A percentile compares a stretch with the other conserved stretches of the same genome.
These are phyloP conservation scores for Podila clonocystis DNA, from an alignment of 192 early-diverging fungal species.

Conservation along the genomic window DNA sequence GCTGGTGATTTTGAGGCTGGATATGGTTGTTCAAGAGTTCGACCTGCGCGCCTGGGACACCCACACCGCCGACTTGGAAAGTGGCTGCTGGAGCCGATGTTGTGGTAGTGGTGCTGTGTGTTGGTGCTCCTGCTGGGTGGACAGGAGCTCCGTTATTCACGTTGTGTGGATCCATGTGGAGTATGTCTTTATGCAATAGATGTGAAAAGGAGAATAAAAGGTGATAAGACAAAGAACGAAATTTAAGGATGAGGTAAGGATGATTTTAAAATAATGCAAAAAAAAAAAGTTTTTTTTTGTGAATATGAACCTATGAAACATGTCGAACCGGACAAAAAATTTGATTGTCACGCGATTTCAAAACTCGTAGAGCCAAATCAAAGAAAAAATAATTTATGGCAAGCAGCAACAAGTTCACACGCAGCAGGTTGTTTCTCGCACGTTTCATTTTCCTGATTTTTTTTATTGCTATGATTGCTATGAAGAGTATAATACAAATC, in stretches of 20 bases:
- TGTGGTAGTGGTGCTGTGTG: conserved; percentile 1
- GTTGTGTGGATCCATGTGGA: too few relatives aligned
- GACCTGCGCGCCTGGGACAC: conserved; percentile 12
- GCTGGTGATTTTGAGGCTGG: not conserved
- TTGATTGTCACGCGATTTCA: too few relatives aligned
- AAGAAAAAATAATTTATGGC: too few relatives aligned
- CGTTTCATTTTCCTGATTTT: not conserved
- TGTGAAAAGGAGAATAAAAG: not conserved
- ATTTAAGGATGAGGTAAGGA: not conserved
- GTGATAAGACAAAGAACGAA: not conserved
- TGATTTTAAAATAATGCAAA: not conserved
- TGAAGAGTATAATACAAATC: not conserved
- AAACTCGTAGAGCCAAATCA: too few relatives aligned
- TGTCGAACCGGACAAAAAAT: too few relatives aligned
- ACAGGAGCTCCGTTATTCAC: too few relatives aligned
- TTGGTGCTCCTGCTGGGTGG: too few relatives aligned
- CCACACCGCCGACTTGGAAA: not conserved
- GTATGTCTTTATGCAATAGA: too few relatives aligned
- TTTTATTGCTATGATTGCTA: not conserved
- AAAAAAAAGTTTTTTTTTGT: not conserved
- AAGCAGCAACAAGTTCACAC: not conserved
- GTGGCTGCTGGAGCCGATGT: not conserved
- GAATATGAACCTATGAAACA: too few relatives aligned
- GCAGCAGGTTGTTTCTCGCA: not conserved
- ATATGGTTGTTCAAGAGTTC: conserved; percentile 5